Base-by-base conservation (phyloP, 2,329 filamentous ascomycete species). In the Monosporascus sp. region DNA sequence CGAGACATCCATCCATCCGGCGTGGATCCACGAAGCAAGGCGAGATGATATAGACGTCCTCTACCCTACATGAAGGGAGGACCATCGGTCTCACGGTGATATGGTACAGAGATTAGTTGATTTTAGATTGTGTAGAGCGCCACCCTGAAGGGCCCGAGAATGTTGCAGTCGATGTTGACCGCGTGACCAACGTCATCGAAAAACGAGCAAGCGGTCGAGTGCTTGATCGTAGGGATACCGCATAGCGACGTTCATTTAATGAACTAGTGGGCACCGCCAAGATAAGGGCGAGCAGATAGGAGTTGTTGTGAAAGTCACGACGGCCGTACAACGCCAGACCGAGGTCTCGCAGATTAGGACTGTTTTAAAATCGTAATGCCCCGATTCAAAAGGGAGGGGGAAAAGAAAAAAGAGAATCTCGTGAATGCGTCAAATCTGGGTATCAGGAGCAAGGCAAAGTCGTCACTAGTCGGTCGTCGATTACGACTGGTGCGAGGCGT, bases 401-500 rank as follows among this genome's bases (percentile, higher is more conserved):
- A 5, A 31, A 46, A 46, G n/a, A 17, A 20, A 25, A 63, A 67
- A 66, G 57, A 64, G 60, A 68, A 64, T 68, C 70, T 74, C 71
- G 65, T 68, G 65, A 70, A 75, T 76, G 73, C 76, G 79, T 79
- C 76, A 76, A 75, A 77, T 77, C 73, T 75, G 78, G 80, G 80
- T 82, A 83, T 83, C 75, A 76, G 72, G 61, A 54, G 60, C 60
- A 64, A 65, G 65, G 63, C 63, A 65, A 57, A 60, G 50, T 67
- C 65, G 61, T 66, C 63, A 63, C 63, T 57, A 49, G 57, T 53
- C 52, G 54, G 62, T 59, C 49, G 56, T 61, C 60, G 54, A 65
- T 76, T 77, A 90, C 72, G 87, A 85, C 73, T 89, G 87, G 71
- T 92, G 89, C 60, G 89, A 87, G 65, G 89, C 86, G 74, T 90